phyloP scores from a whole-genome alignment of 495 filamentous ascomycete species.

The Tuber microsphaerosporum region DNA sequence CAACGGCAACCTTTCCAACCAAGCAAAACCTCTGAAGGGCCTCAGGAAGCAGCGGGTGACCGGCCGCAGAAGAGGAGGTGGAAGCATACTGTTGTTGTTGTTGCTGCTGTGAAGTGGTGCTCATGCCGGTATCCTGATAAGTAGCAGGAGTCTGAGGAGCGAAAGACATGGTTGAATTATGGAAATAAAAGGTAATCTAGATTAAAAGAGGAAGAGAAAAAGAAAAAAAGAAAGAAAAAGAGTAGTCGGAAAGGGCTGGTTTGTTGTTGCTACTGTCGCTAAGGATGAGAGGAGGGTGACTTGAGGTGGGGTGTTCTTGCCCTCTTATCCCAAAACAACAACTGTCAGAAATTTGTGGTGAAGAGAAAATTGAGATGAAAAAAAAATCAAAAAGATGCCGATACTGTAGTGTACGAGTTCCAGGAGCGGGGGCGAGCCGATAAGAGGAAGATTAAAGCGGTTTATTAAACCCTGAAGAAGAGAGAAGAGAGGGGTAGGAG shows the following conservation, averaged over 20 bases:
- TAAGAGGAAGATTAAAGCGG: slow-evolving; percentile 24
- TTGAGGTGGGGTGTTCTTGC: not conserved
- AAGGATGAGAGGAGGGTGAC: not conserved
- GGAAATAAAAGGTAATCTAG: not conserved
- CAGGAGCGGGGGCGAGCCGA: slow-evolving; percentile 15
- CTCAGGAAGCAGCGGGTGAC: slow-evolving; percentile 26
- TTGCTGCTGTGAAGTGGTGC: slow-evolving; percentile 3
- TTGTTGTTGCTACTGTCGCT: not conserved
- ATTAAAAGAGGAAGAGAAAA: not conserved
- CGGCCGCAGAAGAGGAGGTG: slow-evolving; percentile 11
- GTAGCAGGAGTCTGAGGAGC: slow-evolving; percentile 14
- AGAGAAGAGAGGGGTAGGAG: not conserved
- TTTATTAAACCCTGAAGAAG: slow-evolving; percentile 24
- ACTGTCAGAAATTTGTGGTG: not conserved
- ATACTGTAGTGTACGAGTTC: slow-evolving; percentile 1
- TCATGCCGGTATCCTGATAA: slow-evolving; percentile 1
- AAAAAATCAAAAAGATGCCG: not conserved
- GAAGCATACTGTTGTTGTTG: not conserved
- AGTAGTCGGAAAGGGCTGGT: not conserved
- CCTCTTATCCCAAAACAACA: not conserved
- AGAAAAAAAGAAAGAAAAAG: no score
- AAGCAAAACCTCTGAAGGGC: slow-evolving; percentile 50
- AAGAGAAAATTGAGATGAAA: not conserved
- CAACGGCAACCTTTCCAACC: slow-evolving; percentile 59
- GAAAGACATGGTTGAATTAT: slow-evolving; percentile 8